Evolutionary conservation across 116 monocot genomes (phyloP), one percentile per base, ranked within the genome.

Genomic region (Phalaenopsis hybrid): DNA sequence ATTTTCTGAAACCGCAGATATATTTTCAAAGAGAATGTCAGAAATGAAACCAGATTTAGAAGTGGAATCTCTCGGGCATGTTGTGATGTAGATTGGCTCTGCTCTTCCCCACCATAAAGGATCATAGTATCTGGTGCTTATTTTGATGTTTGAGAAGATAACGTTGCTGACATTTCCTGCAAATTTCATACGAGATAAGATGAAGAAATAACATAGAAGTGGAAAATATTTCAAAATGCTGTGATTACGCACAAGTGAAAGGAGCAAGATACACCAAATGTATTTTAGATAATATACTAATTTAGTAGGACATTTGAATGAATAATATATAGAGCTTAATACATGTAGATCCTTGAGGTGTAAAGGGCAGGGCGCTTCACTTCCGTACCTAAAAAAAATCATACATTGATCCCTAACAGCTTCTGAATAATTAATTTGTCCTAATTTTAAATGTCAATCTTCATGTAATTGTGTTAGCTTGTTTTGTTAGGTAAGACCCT

Each of bases 31-130:
- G 16, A 74, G 80, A 13, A 98, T 59, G 41, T 89, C 81, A 1
- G 95, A 90, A 45, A 98, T 93, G 25, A 88, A 82, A 10, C 98
- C 95, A 0, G 85, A 72, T 83, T 85, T 94, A 1, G 92, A 89
- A n/a, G 25, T 55, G 1, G 87, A 82, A 61, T 93, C 84, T 41
- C 95, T 82, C 37, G 92, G 93, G 68, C 98, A 98, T 33, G 90
- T 93, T 16, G 95, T 95, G 61, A 98, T 86, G 86, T 95, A 98
- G 43, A 95, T 98, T 0, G 98, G 95, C 79, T 98, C 98, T 0
- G 95, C 98, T 83, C 98, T 88, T 74, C 98, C 98, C 98, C 98
- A 98, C 98, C 98, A 98, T 44, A 84, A 91, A 23, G 95, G 95
- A 46, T 98, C 89, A 57, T 98, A 98, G 85, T 95, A 98, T 74